These are phyloP conservation scores for Hansenula lynferdii DNA, from an alignment of 1,139 yeast species.

Conservation along the genomic window DNA sequence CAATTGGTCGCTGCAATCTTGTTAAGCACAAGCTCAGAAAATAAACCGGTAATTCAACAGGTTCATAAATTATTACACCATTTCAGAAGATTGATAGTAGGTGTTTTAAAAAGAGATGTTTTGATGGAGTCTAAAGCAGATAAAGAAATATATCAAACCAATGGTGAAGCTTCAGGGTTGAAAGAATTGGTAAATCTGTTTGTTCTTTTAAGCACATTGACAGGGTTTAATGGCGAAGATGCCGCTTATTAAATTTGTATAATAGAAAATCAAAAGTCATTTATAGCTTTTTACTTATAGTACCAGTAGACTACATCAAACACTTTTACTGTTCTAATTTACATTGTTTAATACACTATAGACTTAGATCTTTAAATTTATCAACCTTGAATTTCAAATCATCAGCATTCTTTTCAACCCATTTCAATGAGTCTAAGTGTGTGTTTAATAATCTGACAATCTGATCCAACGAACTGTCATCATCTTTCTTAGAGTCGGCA, in stretches of 20 bases:
- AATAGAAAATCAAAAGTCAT: not conserved
- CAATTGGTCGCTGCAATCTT: constrained; percentile 67
- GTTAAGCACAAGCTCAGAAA: constrained; percentile 76
- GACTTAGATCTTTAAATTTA: constrained; percentile 16
- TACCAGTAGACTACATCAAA: too few relatives aligned
- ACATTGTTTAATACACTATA: too few relatives aligned
- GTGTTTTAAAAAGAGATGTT: constrained; percentile 68
- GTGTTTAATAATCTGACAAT: constrained; percentile 80
- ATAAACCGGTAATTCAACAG: constrained; percentile 55
- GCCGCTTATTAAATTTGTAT: not conserved
- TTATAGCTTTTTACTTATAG: too few relatives aligned
- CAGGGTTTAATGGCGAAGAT: constrained; percentile 31
- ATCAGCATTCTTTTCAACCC: constrained; percentile 73
- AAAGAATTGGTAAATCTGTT: constrained; percentile 51
- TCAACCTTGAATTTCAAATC: constrained; percentile 62
- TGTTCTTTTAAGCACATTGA: constrained; percentile 52
- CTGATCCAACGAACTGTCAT: constrained; percentile 45
- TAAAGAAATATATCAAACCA: constrained; percentile 19
- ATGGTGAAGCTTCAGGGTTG: constrained; percentile 29
- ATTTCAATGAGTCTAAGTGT: constrained; percentile 85
- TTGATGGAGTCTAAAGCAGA: constrained; percentile 24
- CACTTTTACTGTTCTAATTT: too few relatives aligned
- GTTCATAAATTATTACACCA: constrained; percentile 48
- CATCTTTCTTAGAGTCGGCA: constrained; percentile 25
- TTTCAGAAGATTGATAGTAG: constrained; percentile 54